These are phyloP conservation scores for Xylaria flabelliformis DNA, from an alignment of 495 filamentous ascomycete species.

Conservation along the genomic window DNA sequence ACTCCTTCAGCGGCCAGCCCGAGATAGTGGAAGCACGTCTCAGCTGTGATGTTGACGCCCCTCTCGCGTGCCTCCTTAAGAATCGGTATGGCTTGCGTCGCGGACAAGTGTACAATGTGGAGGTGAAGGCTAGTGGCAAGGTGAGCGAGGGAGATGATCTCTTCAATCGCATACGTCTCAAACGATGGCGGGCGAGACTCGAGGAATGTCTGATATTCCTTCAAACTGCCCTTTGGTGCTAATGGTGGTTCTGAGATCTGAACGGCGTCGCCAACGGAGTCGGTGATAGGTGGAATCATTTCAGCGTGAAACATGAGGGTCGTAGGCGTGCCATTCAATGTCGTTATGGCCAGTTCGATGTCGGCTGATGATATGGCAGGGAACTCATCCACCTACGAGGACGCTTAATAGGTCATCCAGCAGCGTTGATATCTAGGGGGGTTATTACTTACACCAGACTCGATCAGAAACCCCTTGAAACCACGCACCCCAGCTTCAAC, in stretches of 20 bases:
- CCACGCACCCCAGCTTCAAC: constrained; percentile 87
- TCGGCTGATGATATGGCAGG: constrained; percentile 84
- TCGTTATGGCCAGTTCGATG: constrained; percentile 78
- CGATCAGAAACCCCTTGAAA: constrained; percentile 98
- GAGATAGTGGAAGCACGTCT: constrained; percentile 98
- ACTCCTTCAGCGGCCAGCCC: constrained; percentile 88
- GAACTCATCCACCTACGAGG: constrained; percentile 86
- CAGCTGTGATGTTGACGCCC: constrained; percentile 90
- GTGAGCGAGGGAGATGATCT: constrained; percentile 81
- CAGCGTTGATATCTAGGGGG: not conserved
- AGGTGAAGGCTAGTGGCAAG: constrained; percentile 83
- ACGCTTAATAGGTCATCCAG: constrained; percentile 5
- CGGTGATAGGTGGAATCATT: constrained; percentile 89
- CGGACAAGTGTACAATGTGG: constrained; percentile 95
- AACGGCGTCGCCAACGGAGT: constrained; percentile 80
- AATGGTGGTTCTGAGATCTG: constrained; percentile 75
- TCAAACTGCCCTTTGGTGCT: constrained; percentile 75
- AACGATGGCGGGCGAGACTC: constrained; percentile 88
- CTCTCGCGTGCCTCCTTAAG: constrained; percentile 76
- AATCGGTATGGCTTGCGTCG: constrained; percentile 90
- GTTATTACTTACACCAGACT: constrained; percentile 82
- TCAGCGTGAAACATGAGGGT: constrained; percentile 99
- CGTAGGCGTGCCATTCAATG: constrained; percentile 76
- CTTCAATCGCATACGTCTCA: constrained; percentile 87
- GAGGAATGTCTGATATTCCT: constrained; percentile 88